Evolutionary conservation across 257 asterid species (phyloP), one percentile per base, ranked within the genome.

Genomic region (Primulina eburnea): DNA sequence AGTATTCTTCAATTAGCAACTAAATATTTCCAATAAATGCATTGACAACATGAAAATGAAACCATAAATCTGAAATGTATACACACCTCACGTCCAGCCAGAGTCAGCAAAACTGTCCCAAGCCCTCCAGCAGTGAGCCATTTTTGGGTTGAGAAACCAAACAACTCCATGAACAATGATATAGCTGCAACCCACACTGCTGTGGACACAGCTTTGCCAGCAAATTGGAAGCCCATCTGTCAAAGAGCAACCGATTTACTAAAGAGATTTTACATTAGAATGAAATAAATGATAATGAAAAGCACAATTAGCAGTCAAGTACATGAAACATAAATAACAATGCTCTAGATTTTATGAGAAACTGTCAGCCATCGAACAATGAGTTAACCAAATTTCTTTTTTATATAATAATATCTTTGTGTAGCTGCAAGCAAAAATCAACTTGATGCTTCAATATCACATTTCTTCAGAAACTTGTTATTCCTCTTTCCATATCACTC

Each of bases 121-220:
- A 94, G 99, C 62, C 99, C 97, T 69, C 99, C 99, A 3, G 97
- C 99, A 7, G 99, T 91, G 74, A 94, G 90, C 99, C 96, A 91
- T 78, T 73, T 94, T 79, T 94, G 97, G 62, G 99, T 89, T 68
- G 99, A 94, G 80, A 94, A 94, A 65, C 99, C 99, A 75, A 94
- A 82, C 86, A 94, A 79, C 85, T 94, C 99, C 97, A 94, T 94
- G 76, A 94, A 94, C 79, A 94, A 85, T 63, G 98, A 89, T 67
- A 85, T 78, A 17, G 99, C 97, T 64, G 99, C 98, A 60, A 91
- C 90, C 99, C 99, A 94, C 28, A 94, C 96, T 43, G 97, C 99
- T 66, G 99, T 69, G 74, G 89, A 91, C 34, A 91, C 76, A 69
- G 96, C 96, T 84, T 72, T 91, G 50, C 98, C 97, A 29, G 97